Conservation (phyloP, 2,329 filamentous ascomycete species). For the Ophiostoma ulmi region DNA sequence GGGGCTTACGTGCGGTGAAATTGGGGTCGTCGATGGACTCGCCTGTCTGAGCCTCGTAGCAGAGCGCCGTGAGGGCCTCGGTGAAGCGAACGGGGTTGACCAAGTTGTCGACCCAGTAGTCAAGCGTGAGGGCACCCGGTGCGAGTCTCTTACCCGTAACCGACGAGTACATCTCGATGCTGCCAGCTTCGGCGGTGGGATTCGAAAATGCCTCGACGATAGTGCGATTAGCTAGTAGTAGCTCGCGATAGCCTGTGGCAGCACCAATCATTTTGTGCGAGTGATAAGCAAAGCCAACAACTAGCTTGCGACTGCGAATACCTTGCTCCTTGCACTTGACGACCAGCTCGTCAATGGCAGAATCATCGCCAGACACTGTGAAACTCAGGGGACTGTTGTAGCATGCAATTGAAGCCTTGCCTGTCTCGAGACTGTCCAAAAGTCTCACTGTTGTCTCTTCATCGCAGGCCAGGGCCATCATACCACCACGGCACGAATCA, state of each 20-base stretch:
- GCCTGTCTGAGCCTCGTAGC: slow-evolving; percentile 20
- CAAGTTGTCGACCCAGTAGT: slow-evolving; percentile 33
- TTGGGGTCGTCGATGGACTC: background rate
- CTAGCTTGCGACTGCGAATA: slow-evolving; percentile 31
- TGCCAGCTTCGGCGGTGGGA: background rate
- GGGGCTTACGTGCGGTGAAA: slow-evolving; percentile 14
- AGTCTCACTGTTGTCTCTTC: slow-evolving; percentile 36
- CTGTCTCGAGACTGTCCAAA: slow-evolving; percentile 28
- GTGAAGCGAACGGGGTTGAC: slow-evolving; percentile 32
- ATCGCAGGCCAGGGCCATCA: slow-evolving; percentile 43
- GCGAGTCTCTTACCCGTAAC: slow-evolving; percentile 26
- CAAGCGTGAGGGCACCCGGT: slow-evolving; percentile 25
- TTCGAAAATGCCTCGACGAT: slow-evolving; percentile 18
- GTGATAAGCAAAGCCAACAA: slow-evolving; percentile 35
- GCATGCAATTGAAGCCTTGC: slow-evolving; percentile 33
- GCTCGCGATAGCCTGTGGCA: slow-evolving; percentile 27
- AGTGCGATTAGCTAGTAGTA: slow-evolving; percentile 26
- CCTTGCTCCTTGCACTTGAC: slow-evolving; percentile 19
- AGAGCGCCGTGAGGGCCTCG: slow-evolving; percentile 29
- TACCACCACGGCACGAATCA: slow-evolving; percentile 36
- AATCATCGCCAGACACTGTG: slow-evolving; percentile 35
- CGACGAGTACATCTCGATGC: slow-evolving; percentile 30
- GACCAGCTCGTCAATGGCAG: slow-evolving; percentile 24
- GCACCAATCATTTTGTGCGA: slow-evolving; percentile 32
- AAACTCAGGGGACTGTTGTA: slow-evolving; percentile 37